Base-by-base conservation (phyloP, 192 early-diverging fungal genomes). In the Oehlia diaphana region DNA sequence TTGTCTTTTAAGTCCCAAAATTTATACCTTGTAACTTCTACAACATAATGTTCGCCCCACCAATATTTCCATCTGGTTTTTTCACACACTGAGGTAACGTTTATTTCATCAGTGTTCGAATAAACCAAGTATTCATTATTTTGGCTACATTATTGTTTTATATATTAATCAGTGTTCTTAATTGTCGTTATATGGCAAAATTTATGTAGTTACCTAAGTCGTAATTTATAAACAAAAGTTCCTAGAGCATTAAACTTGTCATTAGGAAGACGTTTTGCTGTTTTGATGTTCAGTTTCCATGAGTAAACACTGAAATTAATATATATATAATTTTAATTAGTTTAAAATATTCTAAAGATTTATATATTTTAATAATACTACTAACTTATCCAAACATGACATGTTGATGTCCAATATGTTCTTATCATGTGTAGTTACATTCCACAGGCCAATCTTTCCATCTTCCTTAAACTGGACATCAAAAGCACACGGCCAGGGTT, bases 11-110 rank as follows among this genome's bases (percentile, higher is more conserved):
- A 71, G 8, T 84, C 63, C 86, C 86, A 87, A 31, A 81, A 70
- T 61, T 87, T 82, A n/a, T 87, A 83, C 37, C 74, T 79, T 8
- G 81, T 80, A 13, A 87, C 76, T 42, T 87, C 86, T 5, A 87
- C 72, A 5, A 87, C 63, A 73, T 83, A 87, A 69, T 79, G 0
- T 2, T 82, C 77, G 0, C 63, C 64, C 86, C 86, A 87, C 28
- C 79, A 79, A 79, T 82, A 83, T 19, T 77, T 71, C 82, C 82
- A 84, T 64, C 79, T 81, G 6, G 82, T 82, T 62, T 83, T 85
- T 78, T 85, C 79, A 31, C 72, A 79, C 2, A 85, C 74, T 12
- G 64, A 72, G 12, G 71, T 21, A 5, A 83, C 82, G 3, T 31
- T 35, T 49, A 82, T 68, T 53, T 85, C 84, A 9, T 77, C 67